Evolutionary conservation across 805 yeast species (phyloP), one percentile per base, ranked within the genome.

Genomic region (Saccharomycopsis javanensis): DNA sequence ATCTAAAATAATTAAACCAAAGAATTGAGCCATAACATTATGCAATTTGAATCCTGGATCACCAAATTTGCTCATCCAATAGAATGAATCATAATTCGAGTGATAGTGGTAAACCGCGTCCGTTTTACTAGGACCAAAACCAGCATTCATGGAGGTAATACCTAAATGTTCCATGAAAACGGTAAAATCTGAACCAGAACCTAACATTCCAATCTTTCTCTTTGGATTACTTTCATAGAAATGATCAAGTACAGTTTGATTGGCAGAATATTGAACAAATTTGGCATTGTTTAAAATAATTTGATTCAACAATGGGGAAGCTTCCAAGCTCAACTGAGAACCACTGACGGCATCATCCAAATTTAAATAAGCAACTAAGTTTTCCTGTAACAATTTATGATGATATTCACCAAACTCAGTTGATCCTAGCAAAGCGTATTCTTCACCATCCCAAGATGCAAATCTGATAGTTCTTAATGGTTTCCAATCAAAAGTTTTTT

Each of bases 381-480:
- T 75, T 42, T 71, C 73, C 51, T 74, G 71, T 35, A 86, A 68
- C 31, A 65, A 64, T 27, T 72, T 65, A 1, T 75, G 76, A 56
- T 79, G 72, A 56, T 80, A 81, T 67, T 86, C 92, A 5, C 84
- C 89, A 72, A 77, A 86, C 64, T 88, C 94, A 0, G 94, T 83
- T 0, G 90, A 81, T 0, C 96, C 96, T 31, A 88, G 62, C 56
- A 82, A 71, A 0, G 86, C 92, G 61, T 79, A 79, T 65, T 83
- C 88, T 62, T 83, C 90, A 35, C 88, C 95, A 69, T 88, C 96
- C 90, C 90, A 88, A 30, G 87, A 81, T 0, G 85, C 84, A 51
- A 88, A 73, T 55, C 80, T 75, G 25, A 88, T 82, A 0, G 90
- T 80, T 64, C 94, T 73, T 54, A 79, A 67, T 10, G 95, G 95